Conservation (phyloP, 257 asterid species). For the Nicotiana otophora region DNA sequence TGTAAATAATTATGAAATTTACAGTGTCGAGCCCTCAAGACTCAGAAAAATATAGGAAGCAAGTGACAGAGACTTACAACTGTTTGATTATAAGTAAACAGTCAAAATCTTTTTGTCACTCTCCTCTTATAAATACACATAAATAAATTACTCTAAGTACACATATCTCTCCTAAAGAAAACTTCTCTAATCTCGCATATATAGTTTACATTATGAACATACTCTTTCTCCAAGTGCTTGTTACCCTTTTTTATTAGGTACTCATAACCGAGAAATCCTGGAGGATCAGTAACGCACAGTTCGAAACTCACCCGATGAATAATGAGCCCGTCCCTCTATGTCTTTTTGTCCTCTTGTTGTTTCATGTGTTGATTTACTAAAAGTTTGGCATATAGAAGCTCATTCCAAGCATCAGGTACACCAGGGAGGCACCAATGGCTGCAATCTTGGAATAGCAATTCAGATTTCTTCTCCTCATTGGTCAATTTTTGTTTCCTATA, state of each 20-base stretch:
- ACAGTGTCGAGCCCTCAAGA: conserved; percentile 7
- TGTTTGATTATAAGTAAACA: too few relatives aligned
- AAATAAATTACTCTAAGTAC: neutral
- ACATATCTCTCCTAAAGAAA: neutral
- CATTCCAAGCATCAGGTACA: conserved; percentile 77
- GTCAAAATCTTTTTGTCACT: neutral
- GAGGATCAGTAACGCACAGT: too few relatives aligned
- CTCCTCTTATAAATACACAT: neutral
- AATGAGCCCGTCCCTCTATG: neutral
- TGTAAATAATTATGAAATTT: conserved; percentile 18
- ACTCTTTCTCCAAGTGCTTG: neutral
- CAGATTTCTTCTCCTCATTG: conserved; percentile 31
- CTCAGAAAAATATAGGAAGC: neutral
- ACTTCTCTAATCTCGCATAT: neutral
- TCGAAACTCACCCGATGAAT: neutral
- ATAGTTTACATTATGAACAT: conserved; percentile 4
- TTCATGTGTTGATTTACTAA: conserved; percentile 35
- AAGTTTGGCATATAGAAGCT: conserved; percentile 50
- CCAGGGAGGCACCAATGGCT: conserved; percentile 93
- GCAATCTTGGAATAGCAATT: conserved; percentile 51
- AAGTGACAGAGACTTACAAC: conserved; percentile 3
- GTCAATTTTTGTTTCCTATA: conserved; percentile 46
- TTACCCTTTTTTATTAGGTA: too few relatives aligned
- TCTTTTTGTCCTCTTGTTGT: conserved; percentile 18
- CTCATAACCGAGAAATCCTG: neutral